phyloP scores from a whole-genome alignment of 768 basidiomycete genomes.

The Sporobolomyces pararoseus region DNA sequence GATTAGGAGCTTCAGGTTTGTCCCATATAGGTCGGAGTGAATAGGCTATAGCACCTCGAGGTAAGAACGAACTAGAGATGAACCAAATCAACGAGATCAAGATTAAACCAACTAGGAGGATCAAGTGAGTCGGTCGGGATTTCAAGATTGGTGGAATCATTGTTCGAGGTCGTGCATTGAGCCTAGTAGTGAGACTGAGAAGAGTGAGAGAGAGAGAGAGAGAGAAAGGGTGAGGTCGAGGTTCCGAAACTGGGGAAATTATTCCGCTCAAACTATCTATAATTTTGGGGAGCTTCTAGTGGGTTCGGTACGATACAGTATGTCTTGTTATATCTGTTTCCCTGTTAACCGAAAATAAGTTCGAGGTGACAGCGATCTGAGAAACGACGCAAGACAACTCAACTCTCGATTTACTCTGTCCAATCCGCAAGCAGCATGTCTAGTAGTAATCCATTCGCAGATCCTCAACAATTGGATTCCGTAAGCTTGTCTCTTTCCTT shows the following conservation, averaged over 20 bases:
- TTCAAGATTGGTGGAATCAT: background rate
- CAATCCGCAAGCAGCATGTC: background rate
- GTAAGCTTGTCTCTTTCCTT: background rate
- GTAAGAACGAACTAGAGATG: conserved; percentile 2
- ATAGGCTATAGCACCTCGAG: conserved; percentile 27
- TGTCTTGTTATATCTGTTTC: too few species aligned
- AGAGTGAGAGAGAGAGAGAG: background rate
- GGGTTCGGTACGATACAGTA: too few species aligned
- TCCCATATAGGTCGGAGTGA: conserved; percentile 54
- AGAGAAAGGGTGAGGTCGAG: too few species aligned
- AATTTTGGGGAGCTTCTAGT: too few species aligned
- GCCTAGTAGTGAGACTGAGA: background rate
- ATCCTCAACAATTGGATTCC: conserved; percentile 20
- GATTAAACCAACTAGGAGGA: background rate
- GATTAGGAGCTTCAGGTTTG: conserved; percentile 54
- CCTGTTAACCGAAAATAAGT: too few species aligned
- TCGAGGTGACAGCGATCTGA: too few species aligned
- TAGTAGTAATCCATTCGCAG: conserved; percentile 27
- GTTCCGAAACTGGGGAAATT: too few species aligned
- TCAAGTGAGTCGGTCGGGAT: background rate
- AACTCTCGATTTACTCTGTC: too few species aligned
- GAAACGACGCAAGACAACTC: too few species aligned
- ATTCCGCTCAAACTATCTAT: too few species aligned
- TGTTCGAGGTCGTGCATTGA: background rate
- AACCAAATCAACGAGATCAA: background rate